phyloP scores from a whole-genome alignment of 164 flowering plant genomes.

The Macadamia integrifolia region DNA sequence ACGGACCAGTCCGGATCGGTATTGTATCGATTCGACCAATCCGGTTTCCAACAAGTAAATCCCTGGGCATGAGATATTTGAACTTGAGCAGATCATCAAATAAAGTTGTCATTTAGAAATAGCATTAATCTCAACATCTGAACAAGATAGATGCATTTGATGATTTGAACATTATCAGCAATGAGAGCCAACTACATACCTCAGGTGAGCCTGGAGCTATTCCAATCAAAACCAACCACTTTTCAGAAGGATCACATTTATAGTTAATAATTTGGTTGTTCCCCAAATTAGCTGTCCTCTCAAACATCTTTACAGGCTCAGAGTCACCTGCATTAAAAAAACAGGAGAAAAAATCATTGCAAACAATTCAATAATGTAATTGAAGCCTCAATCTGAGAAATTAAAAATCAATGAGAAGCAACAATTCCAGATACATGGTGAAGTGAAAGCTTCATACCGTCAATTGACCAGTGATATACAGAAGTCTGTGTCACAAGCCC shows the following conservation, averaged over 20 bases:
- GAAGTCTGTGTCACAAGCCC: conserved; percentile 93
- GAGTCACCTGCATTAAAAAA: conserved; percentile 62
- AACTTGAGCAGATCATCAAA: no score
- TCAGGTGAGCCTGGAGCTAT: conserved; percentile 97
- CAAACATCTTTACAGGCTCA: conserved; percentile 94
- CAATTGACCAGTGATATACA: conserved; percentile 97
- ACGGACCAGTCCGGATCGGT: no score
- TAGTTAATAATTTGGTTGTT: conserved; percentile 95
- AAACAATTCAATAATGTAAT: neutral
- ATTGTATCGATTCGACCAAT: no score
- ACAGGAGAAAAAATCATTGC: neutral
- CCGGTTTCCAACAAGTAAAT: no score
- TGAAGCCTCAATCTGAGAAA: neutral
- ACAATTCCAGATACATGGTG: neutral
- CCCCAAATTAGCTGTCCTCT: conserved; percentile 83
- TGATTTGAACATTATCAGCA: neutral
- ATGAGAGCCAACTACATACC: conserved; percentile 33
- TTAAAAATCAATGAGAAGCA: neutral
- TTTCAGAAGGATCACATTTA: conserved; percentile 85
- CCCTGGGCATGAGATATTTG: no score
- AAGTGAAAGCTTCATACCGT: conserved; percentile 43
- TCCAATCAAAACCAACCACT: conserved; percentile 98
- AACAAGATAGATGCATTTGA: neutral
- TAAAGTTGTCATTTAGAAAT: no score
- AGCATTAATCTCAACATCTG: no score